Evolutionary conservation across 306 rosid genomes (phyloP).

Genomic region (Datisca glomerata): DNA sequence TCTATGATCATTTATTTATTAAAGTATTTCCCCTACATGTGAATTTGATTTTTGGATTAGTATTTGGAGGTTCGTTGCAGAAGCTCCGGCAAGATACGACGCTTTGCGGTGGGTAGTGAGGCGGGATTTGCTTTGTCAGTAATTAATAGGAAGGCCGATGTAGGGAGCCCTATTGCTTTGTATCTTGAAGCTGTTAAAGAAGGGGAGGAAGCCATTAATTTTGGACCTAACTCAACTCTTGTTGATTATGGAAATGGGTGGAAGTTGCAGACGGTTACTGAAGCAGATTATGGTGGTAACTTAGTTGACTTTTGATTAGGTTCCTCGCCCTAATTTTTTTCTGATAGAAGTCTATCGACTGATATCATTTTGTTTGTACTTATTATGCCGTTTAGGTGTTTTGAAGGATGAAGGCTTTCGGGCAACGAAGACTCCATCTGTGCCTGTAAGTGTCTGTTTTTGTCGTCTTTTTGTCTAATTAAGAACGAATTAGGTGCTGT

Average conservation of each 20-base stretch:
- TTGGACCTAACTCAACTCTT: conserved; percentile 50
- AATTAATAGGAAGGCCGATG: conserved; percentile 38
- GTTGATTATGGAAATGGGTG: conserved; percentile 41
- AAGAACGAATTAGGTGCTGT: no score
- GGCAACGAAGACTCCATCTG: neutral
- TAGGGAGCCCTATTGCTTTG: conserved; percentile 15
- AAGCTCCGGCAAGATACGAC: conserved; percentile 47
- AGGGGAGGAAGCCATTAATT: conserved; percentile 59
- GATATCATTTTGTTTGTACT: neutral
- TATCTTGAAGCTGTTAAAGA: conserved; percentile 59
- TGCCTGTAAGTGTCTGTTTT: neutral
- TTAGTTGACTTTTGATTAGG: neutral
- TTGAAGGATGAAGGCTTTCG: neutral
- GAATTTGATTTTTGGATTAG: conserved; percentile 13
- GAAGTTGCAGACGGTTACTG: conserved; percentile 46
- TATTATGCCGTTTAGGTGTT: neutral
- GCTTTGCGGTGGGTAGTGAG: conserved; percentile 56
- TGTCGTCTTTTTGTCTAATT: neutral
- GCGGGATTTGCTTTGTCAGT: conserved; percentile 52
- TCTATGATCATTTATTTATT: neutral
- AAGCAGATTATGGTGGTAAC: conserved; percentile 18
- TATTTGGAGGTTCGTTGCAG: conserved; percentile 51
- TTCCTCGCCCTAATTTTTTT: neutral
- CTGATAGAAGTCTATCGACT: neutral
- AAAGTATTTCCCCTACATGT: neutral